A percentile compares a stretch with the other conserved stretches of the same genome.
phyloP scores from a whole-genome alignment of 2,329 filamentous ascomycete genomes.

The Cadophora sp. region DNA sequence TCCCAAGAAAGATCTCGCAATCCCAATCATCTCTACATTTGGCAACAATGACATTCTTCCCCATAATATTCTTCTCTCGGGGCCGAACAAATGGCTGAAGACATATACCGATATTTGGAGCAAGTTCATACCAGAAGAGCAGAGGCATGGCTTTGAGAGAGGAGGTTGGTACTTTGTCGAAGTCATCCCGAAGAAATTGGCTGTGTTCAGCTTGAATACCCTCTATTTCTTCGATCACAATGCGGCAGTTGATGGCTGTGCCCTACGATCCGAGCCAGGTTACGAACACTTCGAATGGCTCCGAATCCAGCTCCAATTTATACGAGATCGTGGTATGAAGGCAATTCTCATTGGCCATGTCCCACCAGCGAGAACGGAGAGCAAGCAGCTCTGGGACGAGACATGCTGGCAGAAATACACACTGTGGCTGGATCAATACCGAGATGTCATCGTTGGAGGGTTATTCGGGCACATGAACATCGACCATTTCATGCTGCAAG shows the following conservation, averaged over 20 bases:
- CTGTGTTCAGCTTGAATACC: conserved; percentile 94
- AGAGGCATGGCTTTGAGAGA: conserved; percentile 87
- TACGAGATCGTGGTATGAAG: conserved; percentile 88
- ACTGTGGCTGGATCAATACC: conserved; percentile 87
- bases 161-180: conserved; percentile 96
- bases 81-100: conserved; percentile 86
- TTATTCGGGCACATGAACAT: conserved; percentile 98
- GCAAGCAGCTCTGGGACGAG: conserved; percentile 92
- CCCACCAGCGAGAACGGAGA: conserved; percentile 83
- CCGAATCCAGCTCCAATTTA: conserved; percentile 81
- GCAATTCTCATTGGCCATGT: conserved; percentile 95
- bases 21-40: conserved; percentile 88
- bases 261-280: conserved; percentile 78
- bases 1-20: conserved; percentile 64
- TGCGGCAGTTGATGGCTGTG: conserved; percentile 90
- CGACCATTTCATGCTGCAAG: conserved; percentile 94
- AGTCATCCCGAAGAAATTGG: conserved; percentile 83
- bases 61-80: conserved; percentile 88
- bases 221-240: conserved; percentile 97
- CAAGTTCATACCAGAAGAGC: conserved; percentile 88
- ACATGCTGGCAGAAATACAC: conserved; percentile 98
- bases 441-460: conserved; percentile 82
- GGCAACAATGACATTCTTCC: conserved; percentile 98
- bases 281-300: conserved; percentile 98
- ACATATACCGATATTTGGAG: conserved; percentile 80